Conservation (phyloP, 257 asterid species). For the Solanum habrochaites region DNA sequence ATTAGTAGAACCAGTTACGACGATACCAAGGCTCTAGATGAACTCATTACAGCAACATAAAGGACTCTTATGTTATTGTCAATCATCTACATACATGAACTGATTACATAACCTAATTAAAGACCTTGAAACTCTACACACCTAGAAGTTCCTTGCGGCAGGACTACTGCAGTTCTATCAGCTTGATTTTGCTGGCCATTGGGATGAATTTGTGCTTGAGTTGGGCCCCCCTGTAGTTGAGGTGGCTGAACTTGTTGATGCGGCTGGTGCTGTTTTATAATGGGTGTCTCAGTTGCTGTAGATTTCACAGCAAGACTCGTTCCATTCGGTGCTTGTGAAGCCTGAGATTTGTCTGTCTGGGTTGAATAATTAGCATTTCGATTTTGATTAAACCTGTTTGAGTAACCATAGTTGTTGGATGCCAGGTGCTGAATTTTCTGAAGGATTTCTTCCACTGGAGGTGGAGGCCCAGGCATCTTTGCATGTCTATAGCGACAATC, state of each 20-base stretch:
- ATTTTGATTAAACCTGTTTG: conserved; percentile 56
- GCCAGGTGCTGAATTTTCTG: conserved; percentile 81
- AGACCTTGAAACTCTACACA: conserved; percentile 81
- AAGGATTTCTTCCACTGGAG: conserved; percentile 70
- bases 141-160: conserved; percentile 99
- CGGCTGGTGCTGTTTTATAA: conserved; percentile 16
- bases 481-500: conserved; percentile 52
- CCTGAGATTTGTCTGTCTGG: conserved; percentile 27
- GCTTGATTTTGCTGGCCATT: conserved; percentile 62
- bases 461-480: conserved; percentile 90
- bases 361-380: conserved; percentile 46
- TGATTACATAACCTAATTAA: conserved; percentile 49
- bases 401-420: conserved; percentile 50
- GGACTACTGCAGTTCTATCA: conserved; percentile 49
- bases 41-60: conserved; percentile 44
- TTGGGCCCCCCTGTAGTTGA: conserved; percentile 48
- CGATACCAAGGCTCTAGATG: background rate
- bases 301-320: conserved; percentile 32
- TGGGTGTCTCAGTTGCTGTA: conserved; percentile 30
- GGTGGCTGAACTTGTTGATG: conserved; percentile 30
- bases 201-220: conserved; percentile 44
- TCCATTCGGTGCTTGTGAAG: conserved; percentile 34
- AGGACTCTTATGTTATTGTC: conserved; percentile 26
- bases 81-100: conserved; percentile 42
- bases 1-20: conserved; percentile 25